Base-by-base conservation (phyloP, 2,329 filamentous ascomycete species). In the Penicillium crustosum region DNA sequence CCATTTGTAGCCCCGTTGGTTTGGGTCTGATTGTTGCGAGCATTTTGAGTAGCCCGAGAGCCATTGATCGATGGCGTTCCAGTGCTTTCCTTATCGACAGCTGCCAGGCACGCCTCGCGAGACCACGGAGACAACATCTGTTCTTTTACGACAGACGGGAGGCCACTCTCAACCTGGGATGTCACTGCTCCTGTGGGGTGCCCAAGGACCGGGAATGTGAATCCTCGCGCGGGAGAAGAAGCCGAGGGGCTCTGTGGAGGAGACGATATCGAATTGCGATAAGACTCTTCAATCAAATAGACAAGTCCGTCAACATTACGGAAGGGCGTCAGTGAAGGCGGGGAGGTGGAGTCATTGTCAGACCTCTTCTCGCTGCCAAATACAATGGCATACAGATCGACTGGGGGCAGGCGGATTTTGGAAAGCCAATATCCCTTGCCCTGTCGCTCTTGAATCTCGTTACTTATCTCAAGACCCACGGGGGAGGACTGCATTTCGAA, bases 121-220 rank as follows among this genome's bases (percentile, higher is more conserved):
- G 86, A 89, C 93, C 93, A 97, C 48, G 90, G 85, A 21, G 84
- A 80, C 57, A 91, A 78, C 83, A 97, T 90, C 64, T 90, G 84
- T 61, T 94, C 90, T 63, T 83, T 86, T 65, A 91, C 84, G 29
- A 79, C 81, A 17, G 78, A 73, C 0, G 91, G 89, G 2, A 96
- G 78, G 57, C 87, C 82, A n/a, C 77, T 74, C 36, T 81, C 78
- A 71, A 52, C 71, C 59, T 63, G 67, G 4, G 58, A 69, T 68
- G 45, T 43, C 17, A 55, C 73, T 2, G 74, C 69, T 9, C 76
- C 53, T 68, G 77, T 29, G 69, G 70, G 53, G 75, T 82, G 70
- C 48, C 80, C 82, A 17, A 90, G 74, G 6, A 88, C 81, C 0
- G 88, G 87, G 41, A 87, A 82, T 4, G 82, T 81, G 62, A 88